Evolutionary conservation across 805 yeast genomes (phyloP), one percentile per base, ranked within the genome.

Genomic region (Pichia insulana): DNA sequence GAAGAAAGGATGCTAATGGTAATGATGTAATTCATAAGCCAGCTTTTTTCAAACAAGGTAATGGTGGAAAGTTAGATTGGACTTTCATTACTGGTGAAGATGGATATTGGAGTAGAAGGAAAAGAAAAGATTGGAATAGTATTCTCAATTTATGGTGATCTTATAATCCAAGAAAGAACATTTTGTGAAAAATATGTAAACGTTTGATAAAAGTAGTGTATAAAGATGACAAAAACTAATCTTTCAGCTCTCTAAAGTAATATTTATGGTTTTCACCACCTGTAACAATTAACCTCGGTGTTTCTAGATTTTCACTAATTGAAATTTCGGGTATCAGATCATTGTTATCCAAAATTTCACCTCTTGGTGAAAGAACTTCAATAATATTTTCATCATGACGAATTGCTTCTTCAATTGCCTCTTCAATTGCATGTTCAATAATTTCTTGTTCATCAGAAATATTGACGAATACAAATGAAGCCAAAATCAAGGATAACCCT

Each of bases 91-190:
- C 57, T 22, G 95, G 95, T 0, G 68, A 67, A 1, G 63, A 67
- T 35, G 69, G 80, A 53, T 88, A 88, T 58, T 88, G 97, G 97
- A 76, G 74, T 48, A 74, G 85, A 53, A 77, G 97, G 54, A 73
- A 70, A 52, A 63, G 61, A 7, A 66, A 67, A 5, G 75, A 81
- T 50, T 83, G 92, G 92, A 58, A 62, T 15, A 80, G 66, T 20
- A 56, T 78, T 12, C 50, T 67, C 4, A 62, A 70, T 25, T 59
- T 83, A 33, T 83, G 89, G 90, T 81, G 34, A 45, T 35, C 15
- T 30, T 25, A 19, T 20, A 28, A 26, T 22, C 32, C n/a, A 36
- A 17, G 19, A 15, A 17, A 6, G 18, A 28, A 33, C 30, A n/a
- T n/a, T n/a, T 8, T 9, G 26, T 28, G 13, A 7, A 12, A 12